Conservation (phyloP, 2,329 filamentous ascomycete species). For the Exophiala sp. region DNA sequence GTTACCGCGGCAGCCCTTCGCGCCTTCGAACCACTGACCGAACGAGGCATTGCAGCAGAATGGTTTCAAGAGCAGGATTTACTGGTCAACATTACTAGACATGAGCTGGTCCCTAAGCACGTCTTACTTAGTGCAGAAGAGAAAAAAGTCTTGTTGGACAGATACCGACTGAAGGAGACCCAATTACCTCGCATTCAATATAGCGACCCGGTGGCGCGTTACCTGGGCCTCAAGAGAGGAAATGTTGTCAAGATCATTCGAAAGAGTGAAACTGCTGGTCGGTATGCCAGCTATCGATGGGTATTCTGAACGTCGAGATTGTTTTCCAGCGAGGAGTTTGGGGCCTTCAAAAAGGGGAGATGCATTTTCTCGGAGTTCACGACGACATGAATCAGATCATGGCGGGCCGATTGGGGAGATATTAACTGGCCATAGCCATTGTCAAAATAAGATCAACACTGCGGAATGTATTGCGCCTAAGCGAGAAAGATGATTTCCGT, state of each 20-base stretch:
- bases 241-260: slow-evolving; percentile 99
- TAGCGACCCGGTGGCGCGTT: slow-evolving; percentile 88
- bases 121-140: slow-evolving; percentile 86
- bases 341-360: background rate
- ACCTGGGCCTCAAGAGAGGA: slow-evolving; percentile 82
- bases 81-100: slow-evolving; percentile 95
- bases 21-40: slow-evolving; percentile 58
- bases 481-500: no score
- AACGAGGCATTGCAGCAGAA: slow-evolving; percentile 67
- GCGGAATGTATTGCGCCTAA: no score
- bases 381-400: background rate
- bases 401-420: no score
- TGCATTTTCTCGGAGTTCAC: slow-evolving; percentile 6
- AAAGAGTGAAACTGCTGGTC: slow-evolving; percentile 88
- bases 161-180: slow-evolving; percentile 95
- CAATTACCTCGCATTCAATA: slow-evolving; percentile 90
- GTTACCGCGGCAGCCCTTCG: slow-evolving; percentile 86
- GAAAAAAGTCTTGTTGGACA: slow-evolving; percentile 77
- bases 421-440: no score
- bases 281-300: slow-evolving; percentile 92
- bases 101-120: slow-evolving; percentile 93
- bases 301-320: slow-evolving; percentile 40
- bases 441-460: no score
- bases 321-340: slow-evolving; percentile 9
- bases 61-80: slow-evolving; percentile 95